These are phyloP conservation scores for Sistotremastrum suecicum DNA, from an alignment of 768 basidiomycete genomes.

Conservation along the genomic window DNA sequence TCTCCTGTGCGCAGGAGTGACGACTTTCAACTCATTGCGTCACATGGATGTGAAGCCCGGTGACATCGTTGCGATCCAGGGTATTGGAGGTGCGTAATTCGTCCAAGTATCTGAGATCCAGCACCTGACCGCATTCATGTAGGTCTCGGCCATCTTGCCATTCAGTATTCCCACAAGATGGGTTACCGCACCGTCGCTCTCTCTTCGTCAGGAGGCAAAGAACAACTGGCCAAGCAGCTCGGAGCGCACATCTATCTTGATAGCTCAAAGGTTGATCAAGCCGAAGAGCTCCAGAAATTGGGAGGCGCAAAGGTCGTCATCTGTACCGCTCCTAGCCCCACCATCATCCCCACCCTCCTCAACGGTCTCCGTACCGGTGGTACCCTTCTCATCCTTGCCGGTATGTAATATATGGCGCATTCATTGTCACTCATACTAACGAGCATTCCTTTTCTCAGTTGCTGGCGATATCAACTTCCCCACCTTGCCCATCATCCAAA, in stretches of 20 bases:
- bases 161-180: conserved; percentile 20
- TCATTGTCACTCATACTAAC: too few relatives aligned
- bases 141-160: conserved; percentile 21
- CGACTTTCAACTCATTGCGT: conserved; percentile 15
- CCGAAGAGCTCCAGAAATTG: conserved; percentile 18
- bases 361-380: too few relatives aligned
- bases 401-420: too few relatives aligned
- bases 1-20: conserved; percentile 24
- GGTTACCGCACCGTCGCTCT: conserved; percentile 24
- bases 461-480: too few relatives aligned
- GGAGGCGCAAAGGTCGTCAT: conserved; percentile 26
- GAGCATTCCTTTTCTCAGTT: too few relatives aligned
- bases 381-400: too few relatives aligned
- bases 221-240: conserved; percentile 18
- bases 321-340: conserved; percentile 16
- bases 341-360: background rate
- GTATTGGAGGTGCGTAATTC: conserved; percentile 12
- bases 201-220: conserved; percentile 17
- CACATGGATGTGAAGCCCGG: conserved; percentile 17
- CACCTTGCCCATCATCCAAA: too few relatives aligned
- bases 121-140: too few relatives aligned
- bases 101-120: background rate
- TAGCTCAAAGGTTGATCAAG: conserved; percentile 14
- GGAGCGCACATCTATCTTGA: conserved; percentile 26
- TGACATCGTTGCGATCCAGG: conserved; percentile 24